Evolutionary conservation across 352 stramenopile genomes (phyloP).

Genomic region (Phytophthora meadii): DNA sequence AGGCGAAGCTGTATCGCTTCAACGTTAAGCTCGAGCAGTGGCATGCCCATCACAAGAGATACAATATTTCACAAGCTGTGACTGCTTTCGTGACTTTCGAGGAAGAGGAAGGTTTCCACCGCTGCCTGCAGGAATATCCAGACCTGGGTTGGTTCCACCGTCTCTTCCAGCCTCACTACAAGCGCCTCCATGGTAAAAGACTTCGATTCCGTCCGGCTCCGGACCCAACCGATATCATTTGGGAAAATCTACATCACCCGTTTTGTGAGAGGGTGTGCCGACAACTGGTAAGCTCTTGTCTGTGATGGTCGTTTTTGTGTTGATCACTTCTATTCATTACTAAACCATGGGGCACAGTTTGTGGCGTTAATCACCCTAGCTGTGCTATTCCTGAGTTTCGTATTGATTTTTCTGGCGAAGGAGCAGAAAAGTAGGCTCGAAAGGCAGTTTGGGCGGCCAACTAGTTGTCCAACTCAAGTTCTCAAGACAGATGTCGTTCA

Average conservation of each 20-base stretch:
- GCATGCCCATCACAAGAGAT: conserved; percentile 41
- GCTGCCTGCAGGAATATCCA: conserved; percentile 82
- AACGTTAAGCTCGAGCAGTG: conserved; percentile 57
- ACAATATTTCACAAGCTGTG: conserved; percentile 57
- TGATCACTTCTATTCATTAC: no score
- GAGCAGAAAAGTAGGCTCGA: conserved; percentile 78
- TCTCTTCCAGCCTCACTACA: conserved; percentile 70
- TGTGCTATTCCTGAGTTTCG: conserved; percentile 78
- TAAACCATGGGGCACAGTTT: conserved; percentile 31
- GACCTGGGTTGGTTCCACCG: conserved; percentile 77
- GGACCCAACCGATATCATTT: conserved; percentile 86
- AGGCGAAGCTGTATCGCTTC: conserved; percentile 52
- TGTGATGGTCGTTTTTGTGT: no score
- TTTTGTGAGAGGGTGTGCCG: conserved; percentile 65
- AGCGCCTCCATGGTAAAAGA: conserved; percentile 74
- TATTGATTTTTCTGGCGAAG: conserved; percentile 79
- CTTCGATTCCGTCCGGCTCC: conserved; percentile 74
- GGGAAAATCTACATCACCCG: conserved; percentile 82
- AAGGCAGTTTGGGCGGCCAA: conserved; percentile 66
- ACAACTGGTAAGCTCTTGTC: conserved; percentile 50
- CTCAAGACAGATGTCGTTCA: conserved; percentile 71
- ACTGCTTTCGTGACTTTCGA: conserved; percentile 89
- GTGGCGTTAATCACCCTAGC: conserved; percentile 73
- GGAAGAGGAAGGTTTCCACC: conserved; percentile 80
- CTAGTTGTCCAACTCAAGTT: conserved; percentile 64